Percentiles rank a stretch among this genome's conserved stretches.
These are phyloP conservation scores for Piper betle DNA, from an alignment of 164 flowering plant genomes.

Conservation along the genomic window DNA sequence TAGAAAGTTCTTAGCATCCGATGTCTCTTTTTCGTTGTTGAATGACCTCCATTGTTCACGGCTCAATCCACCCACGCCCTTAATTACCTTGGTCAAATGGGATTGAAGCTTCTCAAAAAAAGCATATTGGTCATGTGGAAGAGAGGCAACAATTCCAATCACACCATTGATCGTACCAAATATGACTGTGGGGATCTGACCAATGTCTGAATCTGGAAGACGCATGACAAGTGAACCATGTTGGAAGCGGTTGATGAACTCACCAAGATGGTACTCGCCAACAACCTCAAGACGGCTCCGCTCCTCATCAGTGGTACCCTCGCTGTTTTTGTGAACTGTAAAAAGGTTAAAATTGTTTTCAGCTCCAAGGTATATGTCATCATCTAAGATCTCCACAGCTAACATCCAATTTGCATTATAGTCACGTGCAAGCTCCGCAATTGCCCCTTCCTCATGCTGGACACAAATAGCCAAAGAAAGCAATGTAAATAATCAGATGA, in stretches of 20 bases:
- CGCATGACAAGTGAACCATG: conserved; percentile 98
- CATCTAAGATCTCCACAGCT: conserved; percentile 91
- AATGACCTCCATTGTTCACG: conserved; percentile 97
- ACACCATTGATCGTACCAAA: conserved; percentile 89
- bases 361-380: conserved; percentile 86
- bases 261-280: conserved; percentile 94
- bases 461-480: neutral
- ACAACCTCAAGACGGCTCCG: conserved; percentile 81
- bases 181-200: conserved; percentile 82
- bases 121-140: conserved; percentile 71
- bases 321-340: conserved; percentile 86
- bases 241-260: conserved; percentile 72
- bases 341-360: conserved; percentile 83
- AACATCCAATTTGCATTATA: conserved; percentile 99
- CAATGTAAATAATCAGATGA: neutral
- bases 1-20: conserved; percentile 66
- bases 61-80: conserved; percentile 91
- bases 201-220: conserved; percentile 86
- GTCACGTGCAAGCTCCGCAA: conserved; percentile 93
- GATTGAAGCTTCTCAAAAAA: conserved; percentile 74
- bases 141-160: conserved; percentile 86
- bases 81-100: conserved; percentile 70
- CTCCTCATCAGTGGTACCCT: conserved; percentile 96
- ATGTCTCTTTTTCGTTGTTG: conserved; percentile 78
- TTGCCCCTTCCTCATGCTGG: conserved; percentile 97